Evolutionary conservation across 2,329 filamentous ascomycete genomes (phyloP).

Genomic region (Microascus cirrosus): DNA sequence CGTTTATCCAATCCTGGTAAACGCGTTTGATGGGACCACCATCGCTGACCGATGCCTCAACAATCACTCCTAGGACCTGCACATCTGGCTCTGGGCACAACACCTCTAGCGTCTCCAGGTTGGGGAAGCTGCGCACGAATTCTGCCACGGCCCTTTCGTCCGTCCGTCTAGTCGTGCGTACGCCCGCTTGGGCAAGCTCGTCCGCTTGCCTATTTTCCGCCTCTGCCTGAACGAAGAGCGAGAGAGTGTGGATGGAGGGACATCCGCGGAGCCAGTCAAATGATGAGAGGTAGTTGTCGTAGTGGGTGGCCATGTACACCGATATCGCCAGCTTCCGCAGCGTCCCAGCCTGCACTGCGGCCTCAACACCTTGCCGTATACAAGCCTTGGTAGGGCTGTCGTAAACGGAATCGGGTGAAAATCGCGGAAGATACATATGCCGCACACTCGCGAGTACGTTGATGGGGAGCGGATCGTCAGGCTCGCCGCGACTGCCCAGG

Average conservation of each 20-base stretch:
- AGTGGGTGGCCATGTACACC: constrained; percentile 17
- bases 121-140: constrained; percentile 24
- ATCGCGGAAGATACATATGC: constrained; percentile 3
- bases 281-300: constrained; percentile 15
- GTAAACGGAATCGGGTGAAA: constrained; percentile 1
- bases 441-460: background rate
- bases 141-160: constrained; percentile 11
- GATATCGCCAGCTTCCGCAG: constrained; percentile 23
- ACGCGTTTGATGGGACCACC: constrained; percentile 14
- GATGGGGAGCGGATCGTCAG: background rate
- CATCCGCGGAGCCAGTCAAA: constrained; percentile 24
- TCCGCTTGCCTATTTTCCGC: background rate
- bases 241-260: constrained; percentile 19
- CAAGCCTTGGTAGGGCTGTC: background rate
- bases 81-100: constrained; percentile 19
- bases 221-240: constrained; percentile 16
- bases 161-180: background rate
- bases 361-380: constrained; percentile 9
- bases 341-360: constrained; percentile 14
- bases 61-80: constrained; percentile 15
- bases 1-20: constrained; percentile 19
- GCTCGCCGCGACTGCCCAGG: background rate
- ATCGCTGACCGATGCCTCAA: constrained; percentile 19
- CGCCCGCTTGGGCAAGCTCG: background rate
- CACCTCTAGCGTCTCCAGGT: constrained; percentile 20